Evolutionary conservation across 495 filamentous ascomycete genomes (phyloP).

Genomic region (Aspergillus biplanus): DNA sequence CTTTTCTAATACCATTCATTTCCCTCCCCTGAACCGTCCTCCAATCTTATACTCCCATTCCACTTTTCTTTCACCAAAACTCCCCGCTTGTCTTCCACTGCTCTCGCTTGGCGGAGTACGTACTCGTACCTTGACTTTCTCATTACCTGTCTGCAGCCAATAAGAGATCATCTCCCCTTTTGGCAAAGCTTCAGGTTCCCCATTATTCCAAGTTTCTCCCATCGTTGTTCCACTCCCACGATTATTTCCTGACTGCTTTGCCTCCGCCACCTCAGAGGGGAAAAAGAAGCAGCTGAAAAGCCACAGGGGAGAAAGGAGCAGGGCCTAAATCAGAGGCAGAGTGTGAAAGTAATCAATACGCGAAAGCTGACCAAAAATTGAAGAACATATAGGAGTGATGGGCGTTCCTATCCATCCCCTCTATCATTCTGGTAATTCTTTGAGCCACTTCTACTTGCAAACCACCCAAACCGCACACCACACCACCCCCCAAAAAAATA

Average conservation of each 20-base stretch:
- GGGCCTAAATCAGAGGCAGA: too few species aligned
- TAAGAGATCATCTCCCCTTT: constrained; percentile 18
- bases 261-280: constrained; percentile 24
- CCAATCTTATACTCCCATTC: neutral
- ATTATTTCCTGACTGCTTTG: constrained; percentile 8
- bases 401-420: constrained; percentile 1
- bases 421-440: constrained; percentile 2
- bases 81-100: neutral
- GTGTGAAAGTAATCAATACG: neutral
- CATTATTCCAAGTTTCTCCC: constrained; percentile 21
- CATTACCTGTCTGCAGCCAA: constrained; percentile 14
- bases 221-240: constrained; percentile 5
- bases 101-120: neutral
- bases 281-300: constrained; percentile 11
- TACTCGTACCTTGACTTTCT: neutral
- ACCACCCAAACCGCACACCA: constrained; percentile 12
- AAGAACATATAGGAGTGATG: neutral
- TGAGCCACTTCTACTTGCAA: constrained; percentile 3
- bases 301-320: neutral
- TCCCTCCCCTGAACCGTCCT: neutral
- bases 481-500: constrained; percentile 9
- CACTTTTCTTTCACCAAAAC: neutral
- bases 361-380: constrained; percentile 1
- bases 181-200: constrained; percentile 27
- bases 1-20: neutral